Evolutionary conservation across 805 yeast genomes (phyloP), one percentile per base, ranked within the genome.

Genomic region (Ogataea ganodermae): DNA sequence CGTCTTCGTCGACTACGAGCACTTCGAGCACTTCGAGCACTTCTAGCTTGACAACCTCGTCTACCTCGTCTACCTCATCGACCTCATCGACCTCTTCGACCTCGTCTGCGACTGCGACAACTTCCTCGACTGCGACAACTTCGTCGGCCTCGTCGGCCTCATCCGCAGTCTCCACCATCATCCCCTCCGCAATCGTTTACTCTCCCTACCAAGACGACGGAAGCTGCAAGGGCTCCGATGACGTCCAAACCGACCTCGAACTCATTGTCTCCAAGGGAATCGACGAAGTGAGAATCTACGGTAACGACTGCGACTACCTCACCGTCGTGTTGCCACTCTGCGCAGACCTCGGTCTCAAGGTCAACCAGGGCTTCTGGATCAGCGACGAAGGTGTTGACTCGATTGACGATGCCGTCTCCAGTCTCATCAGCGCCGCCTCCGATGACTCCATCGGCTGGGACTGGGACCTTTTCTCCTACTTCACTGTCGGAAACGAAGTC

Each of bases 401-500:
- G 7, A 79, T 89, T 51, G 90, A 87, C 63, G 68, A 57, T 42
- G 73, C 79, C 38, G 81, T 89, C 41, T 44, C 63, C 17, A 79
- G 70, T 12, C 23, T 49, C 23, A 49, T 49, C 37, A 18, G 18
- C 13, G 53, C 53, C 12, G 53, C 30, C n/a, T 21, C 35, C 17
- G 49, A 49, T 36, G 42, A 35, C 26, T 45, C 49, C 7, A 76
- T 73, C 54, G 79, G 76, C 30, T 72, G 75, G 58, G 71, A 76
- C 14, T 91, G 95, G 95, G 82, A 72, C 50, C 69, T 84, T n/a
- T 83, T 89, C 68, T 85, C 84, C 50, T 81, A 70, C 64, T 75
- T 91, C 57, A 86, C 95, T 17, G 74, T 91, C 52, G 97, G 97
- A 49, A 91, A 91, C 63, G 97, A 91, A 71, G 96, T 95, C 24